Conservation (phyloP, 768 basidiomycete species). For the Rhodotorula graminis region DNA sequence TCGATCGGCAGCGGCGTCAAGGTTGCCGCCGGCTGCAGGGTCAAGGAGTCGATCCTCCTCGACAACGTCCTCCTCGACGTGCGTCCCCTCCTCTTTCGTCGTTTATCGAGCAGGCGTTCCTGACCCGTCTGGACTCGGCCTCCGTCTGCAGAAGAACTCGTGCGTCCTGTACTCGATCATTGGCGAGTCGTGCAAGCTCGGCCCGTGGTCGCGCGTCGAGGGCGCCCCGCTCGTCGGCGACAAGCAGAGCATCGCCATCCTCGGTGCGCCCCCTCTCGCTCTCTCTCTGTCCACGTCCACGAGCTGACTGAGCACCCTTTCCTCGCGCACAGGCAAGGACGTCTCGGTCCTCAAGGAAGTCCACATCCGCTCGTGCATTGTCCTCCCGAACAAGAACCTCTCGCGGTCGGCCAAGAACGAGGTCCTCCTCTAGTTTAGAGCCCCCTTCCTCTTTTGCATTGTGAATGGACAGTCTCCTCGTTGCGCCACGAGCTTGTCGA, state of each 20-base stretch:
- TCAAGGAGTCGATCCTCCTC: slow-evolving; percentile 50
- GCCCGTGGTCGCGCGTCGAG: slow-evolving; percentile 51
- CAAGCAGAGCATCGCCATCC: slow-evolving; percentile 49
- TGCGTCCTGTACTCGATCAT: slow-evolving; percentile 50
- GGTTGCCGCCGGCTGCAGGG: slow-evolving; percentile 48
- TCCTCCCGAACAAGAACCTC: slow-evolving; percentile 51
- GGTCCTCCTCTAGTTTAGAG: slow-evolving; percentile 48
- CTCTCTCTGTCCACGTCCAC: not conserved
- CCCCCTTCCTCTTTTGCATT: not conserved
- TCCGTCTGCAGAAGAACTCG: slow-evolving; percentile 44
- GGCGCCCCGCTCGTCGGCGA: slow-evolving; percentile 48
- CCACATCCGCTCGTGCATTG: slow-evolving; percentile 50
- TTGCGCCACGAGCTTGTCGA: no score
- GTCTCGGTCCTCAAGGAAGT: slow-evolving; percentile 50
- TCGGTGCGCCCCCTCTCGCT: slow-evolving; percentile 44
- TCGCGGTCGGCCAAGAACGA: slow-evolving; percentile 47
- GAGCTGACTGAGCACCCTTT: not conserved
- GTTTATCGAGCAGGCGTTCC: no score
- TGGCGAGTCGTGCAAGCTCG: slow-evolving; percentile 49
- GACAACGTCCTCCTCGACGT: slow-evolving; percentile 48
- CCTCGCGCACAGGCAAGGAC: slow-evolving; percentile 46
- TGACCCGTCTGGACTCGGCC: no score
- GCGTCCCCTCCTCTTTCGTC: no score
- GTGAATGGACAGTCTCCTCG: not conserved
- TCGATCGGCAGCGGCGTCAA: slow-evolving; percentile 46